Percentiles rank a stretch among this genome's conserved stretches.
These are phyloP conservation scores for Pharnaceum exiguum DNA, from an alignment of 148 eudicot species.

Conservation along the genomic window DNA sequence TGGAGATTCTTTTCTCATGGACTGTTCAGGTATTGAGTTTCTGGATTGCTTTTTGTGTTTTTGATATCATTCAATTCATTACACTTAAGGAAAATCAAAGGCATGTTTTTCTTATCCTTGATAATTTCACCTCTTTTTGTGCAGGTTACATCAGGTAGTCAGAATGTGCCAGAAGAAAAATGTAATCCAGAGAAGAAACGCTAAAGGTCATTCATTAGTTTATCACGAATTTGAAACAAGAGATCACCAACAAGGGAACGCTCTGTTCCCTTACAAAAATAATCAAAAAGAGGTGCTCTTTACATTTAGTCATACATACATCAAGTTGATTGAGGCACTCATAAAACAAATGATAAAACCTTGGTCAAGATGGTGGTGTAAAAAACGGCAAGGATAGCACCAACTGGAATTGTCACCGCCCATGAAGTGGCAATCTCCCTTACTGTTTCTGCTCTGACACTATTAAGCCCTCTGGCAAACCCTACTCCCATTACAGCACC, in stretches of 20 bases:
- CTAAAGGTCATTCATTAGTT: neutral
- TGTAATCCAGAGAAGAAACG: neutral
- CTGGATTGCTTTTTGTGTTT: neutral
- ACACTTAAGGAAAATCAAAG: too few relatives aligned
- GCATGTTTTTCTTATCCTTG: too few relatives aligned
- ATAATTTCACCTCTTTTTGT: too few relatives aligned
- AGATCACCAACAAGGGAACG: slow-evolving; percentile 20
- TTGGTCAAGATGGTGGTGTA: slow-evolving; percentile 76
- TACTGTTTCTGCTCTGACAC: slow-evolving; percentile 79
- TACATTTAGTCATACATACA: slow-evolving; percentile 10
- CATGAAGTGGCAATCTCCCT: slow-evolving; percentile 79
- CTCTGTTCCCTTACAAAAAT: slow-evolving; percentile 13
- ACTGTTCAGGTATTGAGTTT: neutral
- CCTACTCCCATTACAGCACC: slow-evolving; percentile 99
- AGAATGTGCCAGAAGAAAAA: too few relatives aligned
- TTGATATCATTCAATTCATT: neutral
- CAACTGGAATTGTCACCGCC: slow-evolving; percentile 84
- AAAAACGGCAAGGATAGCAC: slow-evolving; percentile 56
- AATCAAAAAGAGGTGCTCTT: slow-evolving; percentile 20
- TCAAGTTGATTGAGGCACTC: slow-evolving; percentile 17
- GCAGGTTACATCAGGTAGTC: too few relatives aligned
- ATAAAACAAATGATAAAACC: slow-evolving; percentile 49
- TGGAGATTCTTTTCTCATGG: neutral
- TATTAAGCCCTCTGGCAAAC: slow-evolving; percentile 87
- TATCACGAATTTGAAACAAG: neutral